Evolutionary conservation across 495 filamentous ascomycete species (phyloP).

Genomic region (Daldinia loculata): DNA sequence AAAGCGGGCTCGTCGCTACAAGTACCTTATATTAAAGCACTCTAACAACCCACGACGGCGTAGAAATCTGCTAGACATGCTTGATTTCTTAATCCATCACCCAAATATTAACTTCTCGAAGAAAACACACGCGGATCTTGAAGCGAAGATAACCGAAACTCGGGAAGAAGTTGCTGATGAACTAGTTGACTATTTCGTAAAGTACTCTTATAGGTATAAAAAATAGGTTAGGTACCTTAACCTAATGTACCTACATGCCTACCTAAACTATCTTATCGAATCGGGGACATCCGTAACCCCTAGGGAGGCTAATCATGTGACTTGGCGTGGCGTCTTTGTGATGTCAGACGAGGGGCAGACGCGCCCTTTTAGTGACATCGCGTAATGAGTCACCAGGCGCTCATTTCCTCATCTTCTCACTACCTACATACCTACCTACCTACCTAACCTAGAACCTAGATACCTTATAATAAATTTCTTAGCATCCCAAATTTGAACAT

Average conservation of each 20-base stretch:
- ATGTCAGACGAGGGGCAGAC: conserved; percentile 15
- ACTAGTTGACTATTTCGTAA: not conserved
- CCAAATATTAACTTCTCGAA: not conserved
- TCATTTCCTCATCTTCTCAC: not conserved
- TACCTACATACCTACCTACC: not conserved
- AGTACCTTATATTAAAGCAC: not conserved
- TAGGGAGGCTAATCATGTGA: conserved; percentile 12
- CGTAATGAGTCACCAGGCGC: conserved; percentile 31
- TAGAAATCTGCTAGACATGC: not conserved
- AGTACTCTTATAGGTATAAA: no score
- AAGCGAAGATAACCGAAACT: not conserved
- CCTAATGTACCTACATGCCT: no score
- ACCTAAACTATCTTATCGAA: no score
- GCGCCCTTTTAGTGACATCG: conserved; percentile 37
- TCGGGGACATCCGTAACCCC: no score
- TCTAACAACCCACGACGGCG: not conserved
- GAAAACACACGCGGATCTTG: not conserved
- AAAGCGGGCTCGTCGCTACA: not conserved
- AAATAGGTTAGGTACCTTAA: no score
- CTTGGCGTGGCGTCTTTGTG: conserved; percentile 27
- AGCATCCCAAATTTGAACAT: no score
- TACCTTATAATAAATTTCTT: not conserved
- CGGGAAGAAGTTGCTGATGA: not conserved
- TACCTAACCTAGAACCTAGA: no score
- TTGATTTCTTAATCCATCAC: not conserved